A percentile compares a stretch with the other conserved stretches of the same genome.
These are phyloP conservation scores for Psilocybe mexicana DNA, from an alignment of 1,284 basidiomycete species.

Conservation along the genomic window DNA sequence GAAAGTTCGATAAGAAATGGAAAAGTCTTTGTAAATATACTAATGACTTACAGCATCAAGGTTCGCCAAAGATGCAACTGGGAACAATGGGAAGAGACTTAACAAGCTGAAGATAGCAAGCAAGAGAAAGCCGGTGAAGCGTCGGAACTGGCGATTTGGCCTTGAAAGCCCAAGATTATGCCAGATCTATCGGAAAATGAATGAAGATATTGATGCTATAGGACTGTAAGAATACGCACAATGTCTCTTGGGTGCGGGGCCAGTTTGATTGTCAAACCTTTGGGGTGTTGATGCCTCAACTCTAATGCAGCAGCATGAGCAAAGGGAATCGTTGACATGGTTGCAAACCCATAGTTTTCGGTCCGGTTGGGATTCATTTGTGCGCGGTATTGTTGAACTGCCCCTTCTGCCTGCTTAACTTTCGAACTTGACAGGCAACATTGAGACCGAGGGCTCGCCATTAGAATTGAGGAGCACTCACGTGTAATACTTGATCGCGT, in stretches of 20 bases:
- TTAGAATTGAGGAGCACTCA: not conserved
- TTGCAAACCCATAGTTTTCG: conserved; percentile 25
- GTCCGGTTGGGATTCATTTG: conserved; percentile 17
- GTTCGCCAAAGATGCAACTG: conserved; percentile 25
- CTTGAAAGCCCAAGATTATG: conserved; percentile 22
- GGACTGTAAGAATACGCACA: conserved; percentile 7
- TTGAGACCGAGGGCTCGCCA: not conserved
- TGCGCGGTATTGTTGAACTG: conserved; percentile 23
- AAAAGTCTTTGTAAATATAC: no score
- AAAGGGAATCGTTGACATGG: conserved; percentile 21
- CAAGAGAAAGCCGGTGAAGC: conserved; percentile 20
- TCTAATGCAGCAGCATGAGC: conserved; percentile 23
- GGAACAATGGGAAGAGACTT: conserved; percentile 23
- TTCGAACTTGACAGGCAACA: conserved; percentile 12
- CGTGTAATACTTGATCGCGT: conserved; percentile 22
- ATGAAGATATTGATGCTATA: not conserved
- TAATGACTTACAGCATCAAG: conserved; percentile 20
- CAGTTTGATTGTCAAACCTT: conserved; percentile 22
- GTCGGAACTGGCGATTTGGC: conserved; percentile 13
- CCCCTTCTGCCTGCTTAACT: conserved; percentile 19
- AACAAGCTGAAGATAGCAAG: conserved; percentile 18
- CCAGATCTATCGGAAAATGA: conserved; percentile 20
- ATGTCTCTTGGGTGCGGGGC: conserved; percentile 27
- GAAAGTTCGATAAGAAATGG: not conserved
- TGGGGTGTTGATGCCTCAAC: conserved; percentile 22